Percentiles rank a stretch among this genome's conserved stretches.
Evolutionary conservation across 1,284 basidiomycete species (phyloP).

Genomic region (Papiliotrema fonsecae): DNA sequence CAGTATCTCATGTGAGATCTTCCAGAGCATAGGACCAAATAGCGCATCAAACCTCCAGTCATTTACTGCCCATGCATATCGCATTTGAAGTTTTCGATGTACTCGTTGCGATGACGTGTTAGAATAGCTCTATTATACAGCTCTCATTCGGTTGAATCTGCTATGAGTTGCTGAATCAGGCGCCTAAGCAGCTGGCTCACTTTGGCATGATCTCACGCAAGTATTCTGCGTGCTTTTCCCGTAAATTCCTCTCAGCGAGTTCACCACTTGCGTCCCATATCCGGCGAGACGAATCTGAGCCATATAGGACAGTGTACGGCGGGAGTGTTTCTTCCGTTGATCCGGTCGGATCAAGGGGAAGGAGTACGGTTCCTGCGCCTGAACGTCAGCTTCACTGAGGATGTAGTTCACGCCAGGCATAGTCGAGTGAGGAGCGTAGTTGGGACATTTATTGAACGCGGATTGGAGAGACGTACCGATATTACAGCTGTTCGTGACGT

Average conservation of each 20-base stretch:
- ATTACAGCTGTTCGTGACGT: conserved; percentile 71
- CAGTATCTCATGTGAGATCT: no score
- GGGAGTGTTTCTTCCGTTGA: conserved; percentile 62
- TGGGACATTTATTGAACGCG: no score
- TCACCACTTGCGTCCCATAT: conserved; percentile 81
- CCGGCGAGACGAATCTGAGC: conserved; percentile 64
- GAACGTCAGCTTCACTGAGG: conserved; percentile 4
- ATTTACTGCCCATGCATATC: no score
- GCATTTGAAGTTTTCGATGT: no score
- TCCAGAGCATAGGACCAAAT: no score
- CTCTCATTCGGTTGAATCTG: conserved; percentile 22
- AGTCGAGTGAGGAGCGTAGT: no score
- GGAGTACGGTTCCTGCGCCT: conserved; percentile 13
- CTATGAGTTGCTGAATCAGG: not conserved
- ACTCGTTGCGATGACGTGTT: no score
- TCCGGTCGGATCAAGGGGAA: conserved; percentile 3
- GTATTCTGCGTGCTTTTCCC: conserved; percentile 85
- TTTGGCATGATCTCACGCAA: conserved; percentile 83
- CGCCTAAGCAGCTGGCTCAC: conserved; percentile 43
- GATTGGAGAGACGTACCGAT: conserved; percentile 71
- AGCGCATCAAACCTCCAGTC: no score
- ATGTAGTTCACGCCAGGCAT: no score
- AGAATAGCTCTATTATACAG: no score
- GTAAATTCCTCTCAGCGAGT: conserved; percentile 73
- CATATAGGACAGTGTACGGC: conserved; percentile 82